Evolutionary conservation across 306 rosid species (phyloP).

Genomic region (Rosa chinensis): DNA sequence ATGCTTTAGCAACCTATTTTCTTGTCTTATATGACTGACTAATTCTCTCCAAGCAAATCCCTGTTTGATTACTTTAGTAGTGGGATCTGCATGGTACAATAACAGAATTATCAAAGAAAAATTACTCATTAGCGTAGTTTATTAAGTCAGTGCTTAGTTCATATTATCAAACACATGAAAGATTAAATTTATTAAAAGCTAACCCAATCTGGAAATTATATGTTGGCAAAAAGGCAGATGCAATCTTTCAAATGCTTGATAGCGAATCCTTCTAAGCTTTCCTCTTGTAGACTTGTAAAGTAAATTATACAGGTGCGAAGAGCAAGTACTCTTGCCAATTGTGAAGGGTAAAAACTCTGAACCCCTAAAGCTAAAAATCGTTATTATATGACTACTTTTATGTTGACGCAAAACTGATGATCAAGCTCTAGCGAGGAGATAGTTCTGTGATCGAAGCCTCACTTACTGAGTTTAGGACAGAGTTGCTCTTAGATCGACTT

Average conservation of each 20-base stretch:
- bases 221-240: neutral
- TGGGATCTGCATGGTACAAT: neutral
- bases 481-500: neutral
- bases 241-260: neutral
- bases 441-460: neutral
- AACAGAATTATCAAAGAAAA: neutral
- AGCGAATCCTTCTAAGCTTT: neutral
- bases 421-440: neutral
- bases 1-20: neutral
- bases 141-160: neutral
- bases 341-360: neutral
- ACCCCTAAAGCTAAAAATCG: neutral
- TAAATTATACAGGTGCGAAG: neutral
- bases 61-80: neutral
- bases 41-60: no score
- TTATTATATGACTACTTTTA: neutral
- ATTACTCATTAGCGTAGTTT: neutral
- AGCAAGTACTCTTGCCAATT: neutral
- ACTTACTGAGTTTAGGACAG: neutral
- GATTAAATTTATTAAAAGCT: neutral
- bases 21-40: no score
- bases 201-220: neutral
- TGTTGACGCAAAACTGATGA: neutral
- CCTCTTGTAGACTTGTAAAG: neutral
- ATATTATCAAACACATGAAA: neutral